Evolutionary conservation across 2,329 filamentous ascomycete species (phyloP).

Genomic region (Xylaria polymorpha): DNA sequence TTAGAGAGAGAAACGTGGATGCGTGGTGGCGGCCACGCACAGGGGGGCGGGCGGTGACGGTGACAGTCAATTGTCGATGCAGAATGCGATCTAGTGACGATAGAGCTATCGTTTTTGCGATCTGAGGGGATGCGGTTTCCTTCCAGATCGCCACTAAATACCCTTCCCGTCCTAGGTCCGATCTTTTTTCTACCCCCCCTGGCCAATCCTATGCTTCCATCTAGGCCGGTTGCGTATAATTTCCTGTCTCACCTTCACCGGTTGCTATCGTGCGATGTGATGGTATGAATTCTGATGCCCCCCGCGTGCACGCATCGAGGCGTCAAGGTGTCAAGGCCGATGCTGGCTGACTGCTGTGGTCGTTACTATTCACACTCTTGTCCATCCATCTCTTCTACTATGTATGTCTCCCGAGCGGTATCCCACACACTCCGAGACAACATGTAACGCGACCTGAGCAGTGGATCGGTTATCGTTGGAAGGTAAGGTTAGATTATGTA

Average conservation of each 20-base stretch:
- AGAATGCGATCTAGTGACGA: constrained; percentile 26
- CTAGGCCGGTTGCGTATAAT: background rate
- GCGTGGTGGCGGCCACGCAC: constrained; percentile 14
- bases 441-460: background rate
- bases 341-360: background rate
- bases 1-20: background rate
- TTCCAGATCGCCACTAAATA: constrained; percentile 25
- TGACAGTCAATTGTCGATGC: constrained; percentile 13
- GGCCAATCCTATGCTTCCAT: constrained; percentile 4
- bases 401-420: background rate
- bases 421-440: background rate
- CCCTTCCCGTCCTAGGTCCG: constrained; percentile 11
- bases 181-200: constrained; percentile 2
- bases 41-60: background rate
- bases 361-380: background rate
- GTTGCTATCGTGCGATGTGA: background rate
- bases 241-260: background rate
- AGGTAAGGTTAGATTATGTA: background rate
- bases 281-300: background rate
- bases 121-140: constrained; percentile 23
- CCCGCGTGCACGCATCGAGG: background rate
- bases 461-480: background rate
- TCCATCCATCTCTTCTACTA: background rate
- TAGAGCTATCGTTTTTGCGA: constrained; percentile 25
- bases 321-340: background rate